phyloP scores from a whole-genome alignment of 2,329 filamentous ascomycete genomes.

The Aspergillus carbonarius region DNA sequence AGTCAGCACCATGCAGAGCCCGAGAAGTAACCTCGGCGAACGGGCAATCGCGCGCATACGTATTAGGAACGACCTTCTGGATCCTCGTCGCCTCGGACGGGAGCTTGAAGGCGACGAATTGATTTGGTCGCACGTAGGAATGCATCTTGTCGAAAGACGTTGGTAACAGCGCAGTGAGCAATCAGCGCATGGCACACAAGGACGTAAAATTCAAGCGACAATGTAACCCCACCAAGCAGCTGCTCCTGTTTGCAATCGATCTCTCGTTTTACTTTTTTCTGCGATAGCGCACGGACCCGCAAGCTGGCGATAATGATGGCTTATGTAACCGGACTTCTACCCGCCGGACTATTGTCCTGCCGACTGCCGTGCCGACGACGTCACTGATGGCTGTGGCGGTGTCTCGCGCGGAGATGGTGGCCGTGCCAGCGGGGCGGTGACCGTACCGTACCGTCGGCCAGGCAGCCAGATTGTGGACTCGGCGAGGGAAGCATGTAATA shows the following conservation, averaged over 20 bases:
- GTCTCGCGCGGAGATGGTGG: not conserved
- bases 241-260: not conserved
- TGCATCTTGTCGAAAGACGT: constrained; percentile 29
- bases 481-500: not conserved
- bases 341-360: constrained; percentile 7
- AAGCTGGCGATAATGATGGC: constrained; percentile 10
- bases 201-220: not conserved
- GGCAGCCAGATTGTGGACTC: constrained; percentile 8
- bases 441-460: constrained; percentile 7
- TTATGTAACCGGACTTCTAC: constrained; percentile 7
- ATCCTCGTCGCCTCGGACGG: constrained; percentile 60
- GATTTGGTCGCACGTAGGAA: constrained; percentile 38
- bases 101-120: constrained; percentile 38
- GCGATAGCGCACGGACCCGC: constrained; percentile 23
- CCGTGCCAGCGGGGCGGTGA: not conserved
- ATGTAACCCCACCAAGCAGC: not conserved
- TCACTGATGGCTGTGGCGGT: constrained; percentile 1
- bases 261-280: constrained; percentile 16
- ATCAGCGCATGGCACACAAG: not conserved
- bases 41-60: constrained; percentile 53
- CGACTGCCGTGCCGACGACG: not conserved
- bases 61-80: constrained; percentile 61
- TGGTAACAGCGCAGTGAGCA: not conserved
- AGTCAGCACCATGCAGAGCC: constrained; percentile 9
- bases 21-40: not conserved